These are phyloP conservation scores for Yarrowia phangngaensis DNA, from an alignment of 805 yeast species.

Conservation along the genomic window DNA sequence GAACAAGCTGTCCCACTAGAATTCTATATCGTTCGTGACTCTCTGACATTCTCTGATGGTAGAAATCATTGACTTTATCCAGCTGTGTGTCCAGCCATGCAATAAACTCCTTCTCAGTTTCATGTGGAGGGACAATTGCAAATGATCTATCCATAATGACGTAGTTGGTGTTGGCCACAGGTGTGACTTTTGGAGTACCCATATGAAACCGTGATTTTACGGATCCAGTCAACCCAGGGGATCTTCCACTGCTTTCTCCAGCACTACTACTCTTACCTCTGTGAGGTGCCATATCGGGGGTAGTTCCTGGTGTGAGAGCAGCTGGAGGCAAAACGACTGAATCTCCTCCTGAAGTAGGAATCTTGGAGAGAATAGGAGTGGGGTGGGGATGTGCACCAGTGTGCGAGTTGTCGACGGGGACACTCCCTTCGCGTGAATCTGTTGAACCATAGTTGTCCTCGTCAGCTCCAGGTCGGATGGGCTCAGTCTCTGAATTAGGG, in stretches of 20 bases:
- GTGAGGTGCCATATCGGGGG: conserved; percentile 20
- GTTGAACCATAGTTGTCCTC: conserved; percentile 4
- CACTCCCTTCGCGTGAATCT: conserved; percentile 5
- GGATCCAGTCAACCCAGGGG: neutral
- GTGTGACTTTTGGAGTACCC: conserved; percentile 18
- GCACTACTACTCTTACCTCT: neutral
- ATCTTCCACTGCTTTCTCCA: neutral
- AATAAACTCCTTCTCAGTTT: conserved; percentile 50
- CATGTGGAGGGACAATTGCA: conserved; percentile 1
- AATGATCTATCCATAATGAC: conserved; percentile 15
- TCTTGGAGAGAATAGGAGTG: conserved; percentile 17
- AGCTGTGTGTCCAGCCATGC: conserved; percentile 65
- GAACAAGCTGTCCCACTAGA: conserved; percentile 65
- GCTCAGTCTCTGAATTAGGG: conserved; percentile 4
- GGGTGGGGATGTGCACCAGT: neutral
- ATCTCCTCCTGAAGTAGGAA: conserved; percentile 1
- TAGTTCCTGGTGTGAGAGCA: neutral
- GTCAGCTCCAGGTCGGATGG: conserved; percentile 10
- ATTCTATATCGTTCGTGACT: conserved; percentile 56
- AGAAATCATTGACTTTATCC: conserved; percentile 58
- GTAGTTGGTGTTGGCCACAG: conserved; percentile 8
- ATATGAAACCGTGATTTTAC: conserved; percentile 10
- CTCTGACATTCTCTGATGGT: conserved; percentile 55
- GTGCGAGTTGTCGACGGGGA: neutral
- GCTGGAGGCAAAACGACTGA: conserved; percentile 14